Evolutionary conservation across 345 rosid species (phyloP).

Genomic region (Rhizophora apiculata): DNA sequence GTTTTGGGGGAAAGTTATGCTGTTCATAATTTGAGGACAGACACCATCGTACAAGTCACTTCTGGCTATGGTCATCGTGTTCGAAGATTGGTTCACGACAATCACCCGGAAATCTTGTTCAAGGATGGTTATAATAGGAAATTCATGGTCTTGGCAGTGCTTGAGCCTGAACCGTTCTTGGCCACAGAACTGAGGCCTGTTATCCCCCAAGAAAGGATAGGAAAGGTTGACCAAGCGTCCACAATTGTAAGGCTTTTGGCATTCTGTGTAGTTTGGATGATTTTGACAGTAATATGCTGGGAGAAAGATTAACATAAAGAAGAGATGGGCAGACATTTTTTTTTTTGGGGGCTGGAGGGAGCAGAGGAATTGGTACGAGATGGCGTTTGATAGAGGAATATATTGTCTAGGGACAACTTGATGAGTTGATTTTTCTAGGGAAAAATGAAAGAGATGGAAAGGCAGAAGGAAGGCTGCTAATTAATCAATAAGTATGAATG

Average conservation of each 20-base stretch:
- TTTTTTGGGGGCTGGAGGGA: neutral
- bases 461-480: neutral
- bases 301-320: constrained; percentile 21
- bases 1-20: neutral
- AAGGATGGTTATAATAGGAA: neutral
- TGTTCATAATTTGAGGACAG: constrained; percentile 18
- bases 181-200: constrained; percentile 36
- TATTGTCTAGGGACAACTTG: no score
- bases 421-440: no score
- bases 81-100: fast-evolving
- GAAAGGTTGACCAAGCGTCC: constrained; percentile 21
- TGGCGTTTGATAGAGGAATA: neutral
- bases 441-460: neutral
- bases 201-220: constrained; percentile 55
- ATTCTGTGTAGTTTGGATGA: constrained; percentile 19
- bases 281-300: constrained; percentile 21
- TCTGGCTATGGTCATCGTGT: constrained; percentile 23
- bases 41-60: neutral
- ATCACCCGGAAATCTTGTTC: constrained; percentile 4
- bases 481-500: no score
- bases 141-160: constrained; percentile 9
- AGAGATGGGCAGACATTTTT: neutral
- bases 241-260: constrained; percentile 27
- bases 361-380: neutral
- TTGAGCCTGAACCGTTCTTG: constrained; percentile 27